These are phyloP conservation scores for Hymenoscyphus infarciens DNA, from an alignment of 2,329 filamentous ascomycete genomes.

Conservation along the genomic window DNA sequence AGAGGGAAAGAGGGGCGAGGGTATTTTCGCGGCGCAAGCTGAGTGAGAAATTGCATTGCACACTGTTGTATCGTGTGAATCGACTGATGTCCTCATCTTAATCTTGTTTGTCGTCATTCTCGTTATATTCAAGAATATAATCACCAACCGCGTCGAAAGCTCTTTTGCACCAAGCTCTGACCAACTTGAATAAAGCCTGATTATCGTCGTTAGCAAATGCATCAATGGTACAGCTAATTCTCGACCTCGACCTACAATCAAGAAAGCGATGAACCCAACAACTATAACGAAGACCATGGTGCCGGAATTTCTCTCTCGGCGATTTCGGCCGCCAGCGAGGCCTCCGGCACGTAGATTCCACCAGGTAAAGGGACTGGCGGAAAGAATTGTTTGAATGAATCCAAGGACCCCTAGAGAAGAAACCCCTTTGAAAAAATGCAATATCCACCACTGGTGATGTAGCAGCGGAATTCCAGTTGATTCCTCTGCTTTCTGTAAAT, in stretches of 20 bases:
- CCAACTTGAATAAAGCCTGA: conserved; percentile 76
- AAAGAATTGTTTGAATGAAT: conserved; percentile 74
- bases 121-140: background rate
- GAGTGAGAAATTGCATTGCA: conserved; percentile 8
- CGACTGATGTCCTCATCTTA: no score
- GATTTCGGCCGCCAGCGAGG: conserved; percentile 54
- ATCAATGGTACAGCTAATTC: background rate
- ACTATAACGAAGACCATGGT: conserved; percentile 77
- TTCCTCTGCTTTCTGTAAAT: background rate
- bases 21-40: background rate
- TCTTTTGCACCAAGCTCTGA: conserved; percentile 67
- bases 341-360: conserved; percentile 67
- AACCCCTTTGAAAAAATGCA: conserved; percentile 86
- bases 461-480: background rate
- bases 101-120: conserved; percentile 43
- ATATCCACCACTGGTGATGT: conserved; percentile 58
- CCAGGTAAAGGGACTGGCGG: conserved; percentile 72
- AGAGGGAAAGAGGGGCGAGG: background rate
- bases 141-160: conserved; percentile 76
- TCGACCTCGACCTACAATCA: conserved; percentile 61
- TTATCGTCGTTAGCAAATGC: conserved; percentile 18
- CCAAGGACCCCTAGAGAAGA: conserved; percentile 86
- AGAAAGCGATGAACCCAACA: conserved; percentile 75
- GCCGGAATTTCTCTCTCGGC: conserved; percentile 72
- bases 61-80: conserved; percentile 21